Conservation (phyloP, 257 asterid genomes). For the Gentiana straminea region DNA sequence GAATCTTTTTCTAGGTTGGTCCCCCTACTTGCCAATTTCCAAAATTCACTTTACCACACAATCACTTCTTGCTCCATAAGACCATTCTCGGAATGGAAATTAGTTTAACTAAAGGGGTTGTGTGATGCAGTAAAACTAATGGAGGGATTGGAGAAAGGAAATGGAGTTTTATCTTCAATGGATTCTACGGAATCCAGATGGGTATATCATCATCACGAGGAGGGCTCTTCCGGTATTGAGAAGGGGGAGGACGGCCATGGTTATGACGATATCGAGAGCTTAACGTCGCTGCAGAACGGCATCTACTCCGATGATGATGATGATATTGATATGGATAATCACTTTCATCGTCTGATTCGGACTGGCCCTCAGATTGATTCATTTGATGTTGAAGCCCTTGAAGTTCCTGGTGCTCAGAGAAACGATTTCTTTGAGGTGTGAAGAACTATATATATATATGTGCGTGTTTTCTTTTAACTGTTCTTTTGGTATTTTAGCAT, state of each 20-base stretch:
- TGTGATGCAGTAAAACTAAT: not conserved
- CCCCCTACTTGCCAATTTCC: too few species aligned
- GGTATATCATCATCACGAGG: slow-evolving; percentile 73
- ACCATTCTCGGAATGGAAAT: too few species aligned
- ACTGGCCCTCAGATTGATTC: slow-evolving; percentile 96
- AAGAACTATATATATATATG: too few species aligned
- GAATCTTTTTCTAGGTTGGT: too few species aligned
- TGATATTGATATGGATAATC: slow-evolving; percentile 46
- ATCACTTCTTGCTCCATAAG: too few species aligned
- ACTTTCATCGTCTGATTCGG: slow-evolving; percentile 77
- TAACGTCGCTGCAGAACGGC: slow-evolving; percentile 30
- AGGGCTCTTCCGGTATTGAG: slow-evolving; percentile 40
- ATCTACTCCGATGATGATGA: slow-evolving; percentile 39
- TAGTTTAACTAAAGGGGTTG: too few species aligned
- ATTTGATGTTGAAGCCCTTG: slow-evolving; percentile 92
- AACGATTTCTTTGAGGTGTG: slow-evolving; percentile 62
- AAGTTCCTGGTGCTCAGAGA: slow-evolving; percentile 79
- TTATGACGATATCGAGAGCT: slow-evolving; percentile 27
- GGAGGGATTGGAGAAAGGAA: slow-evolving; percentile 83
- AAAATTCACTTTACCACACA: too few species aligned
- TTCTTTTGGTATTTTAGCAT: too few species aligned
- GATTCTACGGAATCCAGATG: slow-evolving; percentile 93
- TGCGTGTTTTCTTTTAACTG: too few species aligned
- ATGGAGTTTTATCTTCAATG: slow-evolving; percentile 61
- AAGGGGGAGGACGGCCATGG: slow-evolving; percentile 32